These are phyloP conservation scores for Bocquillonia castaneifolia DNA, from an alignment of 441 rosid genomes.

Conservation along the genomic window DNA sequence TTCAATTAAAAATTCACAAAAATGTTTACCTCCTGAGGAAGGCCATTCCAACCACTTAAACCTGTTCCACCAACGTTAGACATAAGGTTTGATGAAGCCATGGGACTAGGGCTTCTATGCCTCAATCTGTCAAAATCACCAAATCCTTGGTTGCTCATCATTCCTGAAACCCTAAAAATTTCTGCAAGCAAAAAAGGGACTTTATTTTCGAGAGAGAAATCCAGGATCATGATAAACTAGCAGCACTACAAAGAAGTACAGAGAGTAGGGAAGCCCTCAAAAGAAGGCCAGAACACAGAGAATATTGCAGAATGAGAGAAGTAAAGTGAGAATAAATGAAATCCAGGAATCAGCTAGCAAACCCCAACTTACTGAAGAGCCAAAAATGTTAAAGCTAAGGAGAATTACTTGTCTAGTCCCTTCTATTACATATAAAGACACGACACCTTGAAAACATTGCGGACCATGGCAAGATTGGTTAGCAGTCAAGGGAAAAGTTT, in stretches of 20 bases:
- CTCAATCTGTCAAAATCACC: constrained; percentile 75
- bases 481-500: neutral
- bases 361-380: neutral
- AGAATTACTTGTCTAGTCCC: neutral
- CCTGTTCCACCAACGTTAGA: constrained; percentile 61
- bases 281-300: neutral
- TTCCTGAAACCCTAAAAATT: constrained; percentile 70
- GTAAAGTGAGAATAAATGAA: neutral
- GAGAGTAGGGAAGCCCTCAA: neutral
- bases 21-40: constrained; percentile 63
- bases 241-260: neutral
- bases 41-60: constrained; percentile 66
- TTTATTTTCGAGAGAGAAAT: constrained; percentile 9
- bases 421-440: neutral
- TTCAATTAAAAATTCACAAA: neutral
- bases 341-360: neutral
- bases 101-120: constrained; percentile 94
- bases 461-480: neutral
- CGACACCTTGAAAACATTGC: neutral
- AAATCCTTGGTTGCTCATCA: constrained; percentile 85
- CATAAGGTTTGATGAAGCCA: constrained; percentile 85
- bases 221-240: neutral
- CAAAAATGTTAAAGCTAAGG: neutral
- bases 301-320: neutral
- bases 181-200: constrained; percentile 37